Percentiles rank a stretch among this genome's conserved stretches.
These are phyloP conservation scores for Gomphus sp. DNA, from an alignment of 1,284 basidiomycete species.

Conservation along the genomic window DNA sequence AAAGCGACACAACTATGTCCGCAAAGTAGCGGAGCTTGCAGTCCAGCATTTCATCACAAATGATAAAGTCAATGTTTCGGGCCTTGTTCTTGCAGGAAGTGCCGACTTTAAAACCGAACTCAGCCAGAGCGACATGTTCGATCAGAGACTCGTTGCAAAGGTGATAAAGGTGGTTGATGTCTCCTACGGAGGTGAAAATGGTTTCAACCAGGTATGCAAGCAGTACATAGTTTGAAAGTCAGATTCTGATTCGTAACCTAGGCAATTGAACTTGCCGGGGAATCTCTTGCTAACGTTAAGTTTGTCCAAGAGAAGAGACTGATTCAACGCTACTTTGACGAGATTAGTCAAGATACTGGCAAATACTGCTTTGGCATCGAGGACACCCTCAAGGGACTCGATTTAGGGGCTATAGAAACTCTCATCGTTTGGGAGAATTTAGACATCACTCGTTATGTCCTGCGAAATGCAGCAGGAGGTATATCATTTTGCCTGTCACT, in stretches of 20 bases:
- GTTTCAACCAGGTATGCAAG: conserved; percentile 82
- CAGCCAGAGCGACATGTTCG: conserved; percentile 94
- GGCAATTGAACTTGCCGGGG: conserved; percentile 95
- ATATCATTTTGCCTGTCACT: conserved; percentile 17
- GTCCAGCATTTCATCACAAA: conserved; percentile 98
- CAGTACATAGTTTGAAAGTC: not conserved
- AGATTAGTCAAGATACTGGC: conserved; percentile 96
- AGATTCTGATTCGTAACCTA: conserved; percentile 22
- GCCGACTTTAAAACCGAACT: conserved; percentile 99
- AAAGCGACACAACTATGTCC: conserved; percentile 99
- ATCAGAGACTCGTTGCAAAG: conserved; percentile 80
- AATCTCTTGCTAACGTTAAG: conserved; percentile 96
- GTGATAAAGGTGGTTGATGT: conserved; percentile 98
- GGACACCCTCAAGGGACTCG: conserved; percentile 94
- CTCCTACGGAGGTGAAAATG: conserved; percentile 98
- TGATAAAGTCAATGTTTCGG: conserved; percentile 98
- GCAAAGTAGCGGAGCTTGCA: conserved; percentile 95
- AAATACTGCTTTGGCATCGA: conserved; percentile 98
- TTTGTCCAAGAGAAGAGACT: conserved; percentile 99
- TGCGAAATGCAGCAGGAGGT: conserved; percentile 89
- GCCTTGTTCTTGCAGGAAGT: conserved; percentile 94
- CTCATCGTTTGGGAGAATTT: conserved; percentile 98
- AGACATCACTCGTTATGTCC: conserved; percentile 76
- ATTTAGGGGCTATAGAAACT: conserved; percentile 95
- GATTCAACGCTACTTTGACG: conserved; percentile 98